phyloP scores from a whole-genome alignment of 768 basidiomycete genomes.

The Russula ochroleuca region DNA sequence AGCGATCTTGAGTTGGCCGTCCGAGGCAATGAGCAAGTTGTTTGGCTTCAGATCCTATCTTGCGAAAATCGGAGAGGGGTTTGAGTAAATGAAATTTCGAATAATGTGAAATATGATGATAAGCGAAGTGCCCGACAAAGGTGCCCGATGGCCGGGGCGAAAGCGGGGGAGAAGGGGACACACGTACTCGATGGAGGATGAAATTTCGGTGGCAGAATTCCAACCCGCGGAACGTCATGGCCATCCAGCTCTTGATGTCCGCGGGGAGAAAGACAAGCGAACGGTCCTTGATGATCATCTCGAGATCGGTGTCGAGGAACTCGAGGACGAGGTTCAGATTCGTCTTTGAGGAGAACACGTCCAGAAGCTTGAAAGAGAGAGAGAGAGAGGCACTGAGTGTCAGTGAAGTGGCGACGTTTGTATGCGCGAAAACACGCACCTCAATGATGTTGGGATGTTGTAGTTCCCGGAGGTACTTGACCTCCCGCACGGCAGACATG shows the following conservation, averaged over 20 bases:
- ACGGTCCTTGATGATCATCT: conserved; percentile 94
- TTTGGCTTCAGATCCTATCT: conserved; percentile 95
- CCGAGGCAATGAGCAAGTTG: conserved; percentile 88
- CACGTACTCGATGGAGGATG: conserved; percentile 81
- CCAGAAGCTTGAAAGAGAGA: conserved; percentile 61
- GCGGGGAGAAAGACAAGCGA: conserved; percentile 88
- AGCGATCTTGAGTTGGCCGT: conserved; percentile 92
- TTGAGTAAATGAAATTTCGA: too few relatives aligned
- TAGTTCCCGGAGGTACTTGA: conserved; percentile 93
- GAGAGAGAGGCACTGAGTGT: neutral
- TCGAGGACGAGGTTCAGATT: conserved; percentile 97
- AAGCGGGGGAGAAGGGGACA: neutral
- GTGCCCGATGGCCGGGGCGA: too few relatives aligned
- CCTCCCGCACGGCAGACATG: conserved; percentile 98
- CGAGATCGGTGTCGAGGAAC: conserved; percentile 92
- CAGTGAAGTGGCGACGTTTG: neutral
- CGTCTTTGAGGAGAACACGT: conserved; percentile 94
- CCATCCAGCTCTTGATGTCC: conserved; percentile 99
- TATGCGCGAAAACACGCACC: conserved; percentile 40
- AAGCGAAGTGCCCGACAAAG: too few relatives aligned
- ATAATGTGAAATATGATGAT: too few relatives aligned
- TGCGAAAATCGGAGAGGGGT: neutral
- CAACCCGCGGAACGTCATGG: conserved; percentile 95
- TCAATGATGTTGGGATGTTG: conserved; percentile 94
- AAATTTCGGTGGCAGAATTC: conserved; percentile 97